phyloP scores from a whole-genome alignment of 306 rosid species.

The Cicer judaicum region DNA sequence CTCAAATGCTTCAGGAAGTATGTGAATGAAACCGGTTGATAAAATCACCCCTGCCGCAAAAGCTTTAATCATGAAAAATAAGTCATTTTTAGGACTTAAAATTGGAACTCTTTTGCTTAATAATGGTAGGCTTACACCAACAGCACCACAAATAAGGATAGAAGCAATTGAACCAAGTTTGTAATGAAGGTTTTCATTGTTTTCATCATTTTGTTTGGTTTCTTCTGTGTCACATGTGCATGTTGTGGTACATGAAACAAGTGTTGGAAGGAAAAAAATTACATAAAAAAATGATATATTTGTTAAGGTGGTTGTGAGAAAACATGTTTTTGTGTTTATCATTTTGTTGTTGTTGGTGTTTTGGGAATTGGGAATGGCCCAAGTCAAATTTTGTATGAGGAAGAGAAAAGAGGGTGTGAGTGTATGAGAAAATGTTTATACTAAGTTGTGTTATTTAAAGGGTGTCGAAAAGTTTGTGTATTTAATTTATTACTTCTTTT shows the following conservation, averaged over 20 bases:
- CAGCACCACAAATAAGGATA: constrained; percentile 65
- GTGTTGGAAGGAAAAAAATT: constrained; percentile 45
- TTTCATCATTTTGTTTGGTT: constrained; percentile 13
- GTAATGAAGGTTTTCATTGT: constrained; percentile 48
- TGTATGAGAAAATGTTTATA: constrained; percentile 19
- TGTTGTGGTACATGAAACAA: constrained; percentile 37
- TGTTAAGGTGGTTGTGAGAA: constrained; percentile 39
- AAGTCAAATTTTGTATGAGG: background rate
- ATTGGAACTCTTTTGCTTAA: constrained; percentile 61
- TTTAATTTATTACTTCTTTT: background rate
- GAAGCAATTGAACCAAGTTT: constrained; percentile 70
- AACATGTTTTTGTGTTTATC: constrained; percentile 14
- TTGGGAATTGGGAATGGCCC: background rate
- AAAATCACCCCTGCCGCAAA: constrained; percentile 81
- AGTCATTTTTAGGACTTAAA: constrained; percentile 56
- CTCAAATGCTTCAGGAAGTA: constrained; percentile 69
- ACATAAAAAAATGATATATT: constrained; percentile 30
- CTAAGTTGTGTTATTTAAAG: constrained; percentile 25
- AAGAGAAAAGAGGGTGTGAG: constrained; percentile 19
- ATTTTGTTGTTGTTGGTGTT: constrained; percentile 1
- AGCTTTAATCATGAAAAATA: constrained; percentile 71
- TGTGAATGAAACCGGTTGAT: constrained; percentile 73
- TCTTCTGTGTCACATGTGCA: constrained; percentile 47
- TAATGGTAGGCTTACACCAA: constrained; percentile 70
- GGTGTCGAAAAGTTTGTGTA: constrained; percentile 10